Evolutionary conservation across 2,329 filamentous ascomycete species (phyloP).

Genomic region (Pestalotiopsis sp.): DNA sequence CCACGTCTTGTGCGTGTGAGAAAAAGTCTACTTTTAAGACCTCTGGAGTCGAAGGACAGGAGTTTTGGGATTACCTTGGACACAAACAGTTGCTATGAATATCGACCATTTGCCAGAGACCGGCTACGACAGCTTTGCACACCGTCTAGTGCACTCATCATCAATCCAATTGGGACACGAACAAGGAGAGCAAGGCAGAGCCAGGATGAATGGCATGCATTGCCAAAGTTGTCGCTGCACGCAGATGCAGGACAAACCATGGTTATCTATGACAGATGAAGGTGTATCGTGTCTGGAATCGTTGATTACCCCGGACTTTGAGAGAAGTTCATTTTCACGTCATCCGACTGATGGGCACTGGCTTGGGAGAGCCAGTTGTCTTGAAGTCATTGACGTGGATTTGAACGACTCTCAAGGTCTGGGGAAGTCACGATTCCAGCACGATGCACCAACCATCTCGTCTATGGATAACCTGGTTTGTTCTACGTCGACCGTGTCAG

Average conservation of each 20-base stretch:
- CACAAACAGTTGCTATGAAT: too few relatives aligned
- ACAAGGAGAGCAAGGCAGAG: neutral
- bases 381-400: neutral
- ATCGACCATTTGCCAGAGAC: too few relatives aligned
- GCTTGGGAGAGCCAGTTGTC: conserved; percentile 4
- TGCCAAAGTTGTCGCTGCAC: conserved; percentile 6
- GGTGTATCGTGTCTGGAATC: neutral
- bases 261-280: neutral
- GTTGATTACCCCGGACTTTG: neutral
- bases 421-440: neutral
- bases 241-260: conserved; percentile 3
- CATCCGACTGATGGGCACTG: conserved; percentile 4
- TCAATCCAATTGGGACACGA: too few relatives aligned
- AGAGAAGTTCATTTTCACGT: neutral
- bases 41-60: too few relatives aligned
- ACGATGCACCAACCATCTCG: neutral
- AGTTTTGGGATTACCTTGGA: too few relatives aligned
- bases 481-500: conserved; percentile 2
- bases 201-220: neutral
- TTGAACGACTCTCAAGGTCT: neutral
- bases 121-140: too few relatives aligned
- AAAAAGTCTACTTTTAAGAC: too few relatives aligned
- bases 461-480: conserved; percentile 7
- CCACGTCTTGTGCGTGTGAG: too few relatives aligned
- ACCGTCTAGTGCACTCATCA: too few relatives aligned